Conservation (phyloP, 2,329 filamentous ascomycete species). For the Colletotrichum lindemuthianum region DNA sequence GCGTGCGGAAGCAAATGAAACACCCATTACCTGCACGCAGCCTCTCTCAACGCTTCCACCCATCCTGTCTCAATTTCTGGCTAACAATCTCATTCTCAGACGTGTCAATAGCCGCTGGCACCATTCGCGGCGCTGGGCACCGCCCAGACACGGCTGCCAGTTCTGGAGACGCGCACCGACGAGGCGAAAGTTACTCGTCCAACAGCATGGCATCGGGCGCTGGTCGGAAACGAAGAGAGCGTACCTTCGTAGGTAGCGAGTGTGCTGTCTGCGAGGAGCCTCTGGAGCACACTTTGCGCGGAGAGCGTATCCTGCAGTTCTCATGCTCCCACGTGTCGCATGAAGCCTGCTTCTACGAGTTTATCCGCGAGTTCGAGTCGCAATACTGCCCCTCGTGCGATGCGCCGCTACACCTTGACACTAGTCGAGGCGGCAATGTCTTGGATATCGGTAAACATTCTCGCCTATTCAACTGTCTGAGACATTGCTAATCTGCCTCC, state of each 20-base stretch:
- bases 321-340: constrained; percentile 97
- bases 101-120: constrained; percentile 42
- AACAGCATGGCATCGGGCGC: constrained; percentile 56
- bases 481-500: constrained; percentile 38
- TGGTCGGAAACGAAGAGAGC: constrained; percentile 84
- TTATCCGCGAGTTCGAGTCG: constrained; percentile 92
- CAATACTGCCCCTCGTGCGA: constrained; percentile 96
- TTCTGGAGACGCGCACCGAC: constrained; percentile 49
- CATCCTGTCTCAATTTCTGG: not conserved
- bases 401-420: constrained; percentile 90
- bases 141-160: constrained; percentile 47
- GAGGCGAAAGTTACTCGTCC: constrained; percentile 43
- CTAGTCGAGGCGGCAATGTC: constrained; percentile 91
- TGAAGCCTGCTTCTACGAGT: constrained; percentile 98
- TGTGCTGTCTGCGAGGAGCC: constrained; percentile 98
- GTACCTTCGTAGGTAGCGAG: constrained; percentile 94
- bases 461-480: not conserved
- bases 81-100: constrained; percentile 36
- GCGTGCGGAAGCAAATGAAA: not conserved
- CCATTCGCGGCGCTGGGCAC: constrained; percentile 41
- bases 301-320: constrained; percentile 94
- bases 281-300: constrained; percentile 91
- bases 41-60: not conserved
- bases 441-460: constrained; percentile 81
- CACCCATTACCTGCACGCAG: not conserved